Conservation (phyloP, 2,329 filamentous ascomycete species). For the Penicillium sclerotigenum region DNA sequence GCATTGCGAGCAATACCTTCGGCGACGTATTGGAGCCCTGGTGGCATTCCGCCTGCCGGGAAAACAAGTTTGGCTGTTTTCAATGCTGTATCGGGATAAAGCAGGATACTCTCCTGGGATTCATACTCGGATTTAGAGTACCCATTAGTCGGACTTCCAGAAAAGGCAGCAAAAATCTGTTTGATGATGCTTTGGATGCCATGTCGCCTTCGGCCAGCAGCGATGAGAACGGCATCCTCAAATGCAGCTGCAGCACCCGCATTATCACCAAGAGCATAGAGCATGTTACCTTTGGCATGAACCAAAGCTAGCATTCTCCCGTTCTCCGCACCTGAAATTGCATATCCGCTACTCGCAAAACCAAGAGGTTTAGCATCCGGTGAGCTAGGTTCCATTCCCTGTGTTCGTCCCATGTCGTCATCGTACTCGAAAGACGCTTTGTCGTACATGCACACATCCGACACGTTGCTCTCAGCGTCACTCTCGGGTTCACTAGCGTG, state of each 20-base stretch:
- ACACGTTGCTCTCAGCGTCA: slow-evolving; percentile 54
- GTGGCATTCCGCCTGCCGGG: slow-evolving; percentile 68
- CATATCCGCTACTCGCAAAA: slow-evolving; percentile 78
- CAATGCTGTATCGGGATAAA: slow-evolving; percentile 79
- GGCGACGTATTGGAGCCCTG: slow-evolving; percentile 70
- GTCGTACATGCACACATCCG: slow-evolving; percentile 53
- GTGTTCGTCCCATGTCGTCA: slow-evolving; percentile 35
- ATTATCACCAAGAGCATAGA: slow-evolving; percentile 85
- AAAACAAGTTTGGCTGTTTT: slow-evolving; percentile 83
- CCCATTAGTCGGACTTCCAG: slow-evolving; percentile 44
- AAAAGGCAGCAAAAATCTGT: slow-evolving; percentile 69
- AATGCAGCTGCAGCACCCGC: slow-evolving; percentile 79
- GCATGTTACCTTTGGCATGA: slow-evolving; percentile 97
- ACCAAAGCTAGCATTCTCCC: slow-evolving; percentile 89
- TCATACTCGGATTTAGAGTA: slow-evolving; percentile 37
- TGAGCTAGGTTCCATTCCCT: slow-evolving; percentile 25
- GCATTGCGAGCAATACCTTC: slow-evolving; percentile 71
- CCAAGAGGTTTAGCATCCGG: slow-evolving; percentile 43
- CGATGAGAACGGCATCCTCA: slow-evolving; percentile 90
- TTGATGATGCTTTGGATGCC: slow-evolving; percentile 76
- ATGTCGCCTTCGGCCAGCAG: slow-evolving; percentile 66
- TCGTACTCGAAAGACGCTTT: slow-evolving; percentile 58
- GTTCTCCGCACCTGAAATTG: slow-evolving; percentile 80
- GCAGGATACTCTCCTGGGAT: slow-evolving; percentile 62
- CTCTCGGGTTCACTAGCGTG: slow-evolving; percentile 59